Evolutionary conservation across 2,329 filamentous ascomycete species (phyloP).

Genomic region (Sporothrix curviconia): DNA sequence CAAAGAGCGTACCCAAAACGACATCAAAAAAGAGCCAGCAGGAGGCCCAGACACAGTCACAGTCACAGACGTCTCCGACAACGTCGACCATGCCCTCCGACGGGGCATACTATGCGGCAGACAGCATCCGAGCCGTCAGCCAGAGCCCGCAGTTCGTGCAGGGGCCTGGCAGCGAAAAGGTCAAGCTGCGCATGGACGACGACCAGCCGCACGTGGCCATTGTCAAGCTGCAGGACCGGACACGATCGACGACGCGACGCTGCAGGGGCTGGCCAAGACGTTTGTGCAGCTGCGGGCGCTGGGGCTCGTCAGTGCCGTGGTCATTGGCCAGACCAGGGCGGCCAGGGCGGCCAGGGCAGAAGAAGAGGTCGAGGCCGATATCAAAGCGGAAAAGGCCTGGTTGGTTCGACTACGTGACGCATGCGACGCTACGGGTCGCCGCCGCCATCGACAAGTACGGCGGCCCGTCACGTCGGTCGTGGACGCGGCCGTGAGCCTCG

Average conservation of each 20-base stretch:
- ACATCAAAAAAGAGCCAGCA: conserved; percentile 6
- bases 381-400: conserved; percentile 31
- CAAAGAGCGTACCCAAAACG: conserved; percentile 7
- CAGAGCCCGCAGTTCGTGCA: conserved; percentile 33
- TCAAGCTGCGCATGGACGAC: conserved; percentile 32
- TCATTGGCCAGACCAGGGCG: conserved; percentile 59
- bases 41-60: too few relatives aligned
- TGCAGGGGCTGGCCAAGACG: conserved; percentile 74
- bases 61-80: too few relatives aligned
- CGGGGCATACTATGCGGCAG: conserved; percentile 12
- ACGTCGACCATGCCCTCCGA: conserved; percentile 14
- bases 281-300: conserved; percentile 75
- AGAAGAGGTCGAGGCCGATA: too few relatives aligned
- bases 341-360: conserved; percentile 29
- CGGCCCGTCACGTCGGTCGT: conserved; percentile 61
- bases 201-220: conserved; percentile 65
- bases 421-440: conserved; percentile 68
- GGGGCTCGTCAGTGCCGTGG: conserved; percentile 73
- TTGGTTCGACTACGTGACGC: conserved; percentile 33
- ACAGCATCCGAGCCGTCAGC: conserved; percentile 26
- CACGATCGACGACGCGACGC: conserved; percentile 57
- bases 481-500: conserved; percentile 46
- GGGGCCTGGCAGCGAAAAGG: conserved; percentile 20
- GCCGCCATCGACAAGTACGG: conserved; percentile 65
- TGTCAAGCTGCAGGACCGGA: conserved; percentile 73